Conservation (phyloP, 768 basidiomycete species). For the Rhodosporidiobolus sp. region DNA sequence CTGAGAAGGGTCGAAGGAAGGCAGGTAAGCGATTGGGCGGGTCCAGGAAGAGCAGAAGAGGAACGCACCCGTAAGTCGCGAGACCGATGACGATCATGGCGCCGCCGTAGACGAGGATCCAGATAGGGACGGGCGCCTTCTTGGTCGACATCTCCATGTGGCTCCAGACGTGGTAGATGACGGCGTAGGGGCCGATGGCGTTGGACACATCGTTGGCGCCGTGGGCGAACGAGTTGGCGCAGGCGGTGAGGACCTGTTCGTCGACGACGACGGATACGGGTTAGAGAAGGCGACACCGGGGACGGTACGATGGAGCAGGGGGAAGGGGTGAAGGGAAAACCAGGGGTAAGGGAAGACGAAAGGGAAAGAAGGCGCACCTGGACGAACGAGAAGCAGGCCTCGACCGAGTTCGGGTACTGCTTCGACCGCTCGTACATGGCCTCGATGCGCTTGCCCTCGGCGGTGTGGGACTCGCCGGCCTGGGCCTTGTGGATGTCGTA, state of each 20-base stretch:
- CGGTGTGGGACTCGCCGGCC: constrained; percentile 39
- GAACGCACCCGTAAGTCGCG: constrained; percentile 43
- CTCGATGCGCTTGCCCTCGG: constrained; percentile 46
- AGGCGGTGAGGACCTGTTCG: constrained; percentile 49
- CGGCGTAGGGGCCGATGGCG: constrained; percentile 41
- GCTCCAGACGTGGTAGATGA: constrained; percentile 51
- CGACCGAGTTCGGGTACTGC: constrained; percentile 53
- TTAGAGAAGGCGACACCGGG: no score
- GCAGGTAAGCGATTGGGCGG: background rate
- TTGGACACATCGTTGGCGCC: constrained; percentile 53
- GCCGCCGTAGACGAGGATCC: constrained; percentile 51
- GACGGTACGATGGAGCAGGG: no score
- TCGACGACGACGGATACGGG: no score
- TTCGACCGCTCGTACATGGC: constrained; percentile 47
- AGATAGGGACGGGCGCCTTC: constrained; percentile 48
- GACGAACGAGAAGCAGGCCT: constrained; percentile 53
- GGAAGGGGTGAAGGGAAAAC: no score
- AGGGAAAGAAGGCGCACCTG: constrained; percentile 44
- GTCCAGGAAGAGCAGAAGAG: constrained; percentile 44
- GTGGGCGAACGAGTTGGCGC: constrained; percentile 51
- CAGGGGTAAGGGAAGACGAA: no score
- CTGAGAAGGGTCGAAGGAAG: constrained; percentile 37
- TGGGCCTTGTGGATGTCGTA: constrained; percentile 43
- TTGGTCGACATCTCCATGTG: constrained; percentile 43
- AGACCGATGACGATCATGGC: constrained; percentile 46